Evolutionary conservation across 768 basidiomycete species (phyloP), one percentile per base, ranked within the genome.

Genomic region (Filobasidium wieringae): DNA sequence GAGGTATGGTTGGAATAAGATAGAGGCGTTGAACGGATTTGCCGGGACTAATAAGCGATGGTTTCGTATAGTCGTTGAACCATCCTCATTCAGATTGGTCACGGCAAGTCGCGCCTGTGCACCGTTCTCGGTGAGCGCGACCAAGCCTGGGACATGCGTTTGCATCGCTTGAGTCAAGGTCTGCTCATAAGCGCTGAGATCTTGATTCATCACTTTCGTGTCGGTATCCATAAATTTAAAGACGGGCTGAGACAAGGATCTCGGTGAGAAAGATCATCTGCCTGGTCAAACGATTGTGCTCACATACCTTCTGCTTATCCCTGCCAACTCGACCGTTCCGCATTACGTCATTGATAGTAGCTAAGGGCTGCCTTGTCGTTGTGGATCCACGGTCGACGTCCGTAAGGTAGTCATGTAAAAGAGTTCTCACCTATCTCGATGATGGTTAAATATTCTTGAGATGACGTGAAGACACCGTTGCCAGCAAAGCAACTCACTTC

Each of bases 151-250:
- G 71, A 96, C 91, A 0, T 88, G 92, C 36, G 89, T 84, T 70
- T 85, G 86, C 29, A 99, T 79, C 0, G 88, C 82, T 36, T 81
- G 80, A 22, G 84, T 86, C 29, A 99, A 79, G 45, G 86, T 84
- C 57, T 93, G 88, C 75, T 96, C 92, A 64, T 90, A 82, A 6
- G 75, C 74, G 64, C 81, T 82, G 41, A 96, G 80, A 11, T 78
- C 74, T 65, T 84, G 88, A 57, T 76, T 79, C 5, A 83, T 79
- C 17, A 79, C 70, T 71, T 88, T 93, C 30, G 77, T 64, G 70
- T 97, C 90, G 17, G 91, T 89, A 62, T 99, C 93, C 32, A 81
- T 80, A 69, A 99, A 92, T 51, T 88, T 84, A 78, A 96, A 97
- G 45, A 92, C 80, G 51, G 82, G 78, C 91, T 95, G 67, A 7